These are phyloP conservation scores for Fonsecaea pedrosoi DNA, from an alignment of 2,329 filamentous ascomycete genomes.

Conservation along the genomic window DNA sequence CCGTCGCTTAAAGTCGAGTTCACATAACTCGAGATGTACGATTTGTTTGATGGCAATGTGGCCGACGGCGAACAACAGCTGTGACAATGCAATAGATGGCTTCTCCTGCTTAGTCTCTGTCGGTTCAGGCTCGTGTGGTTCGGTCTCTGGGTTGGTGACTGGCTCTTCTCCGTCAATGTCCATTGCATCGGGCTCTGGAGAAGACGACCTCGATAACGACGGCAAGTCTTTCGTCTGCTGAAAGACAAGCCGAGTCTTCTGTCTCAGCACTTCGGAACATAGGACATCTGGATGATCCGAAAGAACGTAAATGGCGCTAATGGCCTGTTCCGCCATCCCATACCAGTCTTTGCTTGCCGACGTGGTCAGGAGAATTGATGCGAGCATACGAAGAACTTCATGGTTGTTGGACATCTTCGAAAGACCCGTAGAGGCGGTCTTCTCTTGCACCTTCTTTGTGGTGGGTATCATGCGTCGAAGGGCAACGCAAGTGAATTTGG, in stretches of 20 bases:
- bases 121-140: constrained; percentile 41
- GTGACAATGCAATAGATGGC: constrained; percentile 78
- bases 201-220: constrained; percentile 47
- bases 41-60: constrained; percentile 99
- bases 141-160: constrained; percentile 25
- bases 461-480: constrained; percentile 87
- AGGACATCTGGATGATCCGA: constrained; percentile 93
- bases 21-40: constrained; percentile 95
- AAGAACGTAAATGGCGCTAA: constrained; percentile 91
- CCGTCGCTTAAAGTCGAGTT: constrained; percentile 94
- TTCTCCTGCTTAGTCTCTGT: constrained; percentile 61
- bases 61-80: constrained; percentile 91
- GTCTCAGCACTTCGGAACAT: constrained; percentile 86
- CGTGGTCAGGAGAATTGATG: constrained; percentile 81
- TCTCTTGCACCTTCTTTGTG: constrained; percentile 79
- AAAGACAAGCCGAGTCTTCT: constrained; percentile 85
- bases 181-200: constrained; percentile 43
- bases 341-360: constrained; percentile 94
- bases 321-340: constrained; percentile 92
- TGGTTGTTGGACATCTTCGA: constrained; percentile 90
- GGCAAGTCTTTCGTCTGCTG: constrained; percentile 55
- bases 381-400: constrained; percentile 79
- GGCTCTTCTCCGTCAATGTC: constrained; percentile 41
- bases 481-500: constrained; percentile 94
- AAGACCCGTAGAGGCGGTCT: constrained; percentile 58